Conservation (phyloP, 345 rosid genomes). For the Dipteronia sinensis region DNA sequence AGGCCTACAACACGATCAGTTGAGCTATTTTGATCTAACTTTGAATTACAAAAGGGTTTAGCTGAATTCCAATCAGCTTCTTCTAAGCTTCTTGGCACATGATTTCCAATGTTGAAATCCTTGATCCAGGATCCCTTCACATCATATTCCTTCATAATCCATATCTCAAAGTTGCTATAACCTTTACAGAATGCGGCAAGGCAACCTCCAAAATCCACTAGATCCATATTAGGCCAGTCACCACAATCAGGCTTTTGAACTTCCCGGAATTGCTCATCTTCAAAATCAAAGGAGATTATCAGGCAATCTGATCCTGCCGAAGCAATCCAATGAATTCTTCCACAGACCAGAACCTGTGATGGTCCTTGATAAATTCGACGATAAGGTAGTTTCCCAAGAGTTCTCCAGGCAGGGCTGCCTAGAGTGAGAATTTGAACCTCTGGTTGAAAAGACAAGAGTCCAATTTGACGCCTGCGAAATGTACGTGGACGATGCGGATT, state of each 20-base stretch:
- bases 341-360: slow-evolving; percentile 21
- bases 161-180: slow-evolving; percentile 2
- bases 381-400: slow-evolving; percentile 13
- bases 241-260: slow-evolving; percentile 9
- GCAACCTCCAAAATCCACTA: slow-evolving; percentile 20
- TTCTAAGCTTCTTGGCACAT: slow-evolving; percentile 16
- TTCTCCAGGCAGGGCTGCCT: slow-evolving; percentile 33
- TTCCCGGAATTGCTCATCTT: slow-evolving; percentile 27
- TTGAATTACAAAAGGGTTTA: background rate
- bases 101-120: slow-evolving; percentile 20
- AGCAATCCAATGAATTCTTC: slow-evolving; percentile 35
- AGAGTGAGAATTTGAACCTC: slow-evolving; percentile 42
- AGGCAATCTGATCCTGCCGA: background rate
- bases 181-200: slow-evolving; percentile 6
- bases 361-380: background rate
- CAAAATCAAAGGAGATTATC: slow-evolving; percentile 28
- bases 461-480: too few relatives aligned
- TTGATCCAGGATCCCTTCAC: slow-evolving; percentile 31
- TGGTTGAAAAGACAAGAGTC: slow-evolving; percentile 15
- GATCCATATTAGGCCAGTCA: background rate
- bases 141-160: slow-evolving; percentile 31
- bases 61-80: background rate
- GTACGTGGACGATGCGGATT: too few relatives aligned
- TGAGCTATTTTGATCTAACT: background rate
- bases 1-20: slow-evolving; percentile 50